Evolutionary conservation across 2,329 filamentous ascomycete genomes (phyloP).

Genomic region (Scorias spongiosa): DNA sequence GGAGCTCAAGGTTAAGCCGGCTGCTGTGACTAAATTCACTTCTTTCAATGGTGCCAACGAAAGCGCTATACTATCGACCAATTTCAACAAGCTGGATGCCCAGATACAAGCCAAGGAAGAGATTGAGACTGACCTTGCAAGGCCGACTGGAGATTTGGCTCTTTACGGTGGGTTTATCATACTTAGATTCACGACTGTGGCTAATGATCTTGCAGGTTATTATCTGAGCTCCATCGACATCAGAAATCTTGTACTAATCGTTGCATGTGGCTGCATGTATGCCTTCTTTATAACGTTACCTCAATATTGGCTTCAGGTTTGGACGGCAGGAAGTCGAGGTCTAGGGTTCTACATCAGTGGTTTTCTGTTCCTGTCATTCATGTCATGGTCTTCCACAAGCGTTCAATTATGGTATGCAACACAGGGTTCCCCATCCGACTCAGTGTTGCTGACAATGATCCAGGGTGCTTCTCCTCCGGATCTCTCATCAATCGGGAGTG

Average conservation of each 20-base stretch:
- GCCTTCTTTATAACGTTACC: conserved; percentile 1
- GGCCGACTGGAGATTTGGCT: not conserved
- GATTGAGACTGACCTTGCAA: not conserved
- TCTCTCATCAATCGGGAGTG: not conserved
- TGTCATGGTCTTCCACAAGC: conserved; percentile 1
- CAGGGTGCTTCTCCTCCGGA: not conserved
- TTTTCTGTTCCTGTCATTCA: not conserved
- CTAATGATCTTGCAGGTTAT: not conserved
- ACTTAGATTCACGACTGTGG: not conserved
- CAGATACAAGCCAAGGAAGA: not conserved
- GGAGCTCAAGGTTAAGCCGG: not conserved
- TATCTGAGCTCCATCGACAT: not conserved
- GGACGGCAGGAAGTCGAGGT: not conserved
- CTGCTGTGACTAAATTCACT: not conserved
- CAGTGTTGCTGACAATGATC: not conserved
- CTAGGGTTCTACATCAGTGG: conserved; percentile 1
- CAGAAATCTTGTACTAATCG: not conserved
- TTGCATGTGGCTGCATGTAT: not conserved
- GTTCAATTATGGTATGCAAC: not conserved
- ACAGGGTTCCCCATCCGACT: not conserved
- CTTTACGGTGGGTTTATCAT: not conserved
- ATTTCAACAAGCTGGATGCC: not conserved
- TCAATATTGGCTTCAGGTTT: conserved; percentile 2
- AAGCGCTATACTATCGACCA: not conserved
- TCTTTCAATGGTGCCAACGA: not conserved